Percentiles rank a stretch among this genome's conserved stretches.
phyloP scores from a whole-genome alignment of 345 rosid species.

The Carallia pectinifolia region DNA sequence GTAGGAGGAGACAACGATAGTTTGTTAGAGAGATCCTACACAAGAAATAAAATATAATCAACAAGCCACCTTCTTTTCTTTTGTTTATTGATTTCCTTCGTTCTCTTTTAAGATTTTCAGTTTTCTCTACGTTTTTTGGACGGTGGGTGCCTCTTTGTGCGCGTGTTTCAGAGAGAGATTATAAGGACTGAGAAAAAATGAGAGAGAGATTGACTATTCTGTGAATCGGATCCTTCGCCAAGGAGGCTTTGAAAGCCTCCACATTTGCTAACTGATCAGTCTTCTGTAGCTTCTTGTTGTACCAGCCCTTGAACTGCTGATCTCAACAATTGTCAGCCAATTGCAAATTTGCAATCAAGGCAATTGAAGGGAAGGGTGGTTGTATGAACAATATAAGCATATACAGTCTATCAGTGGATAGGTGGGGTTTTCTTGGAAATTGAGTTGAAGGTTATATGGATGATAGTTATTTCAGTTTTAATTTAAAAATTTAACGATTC shows the following conservation, averaged over 20 bases:
- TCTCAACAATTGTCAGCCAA: too few relatives aligned
- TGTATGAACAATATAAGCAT: too few relatives aligned
- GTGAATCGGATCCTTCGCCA: slow-evolving; percentile 38
- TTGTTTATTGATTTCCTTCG: background rate
- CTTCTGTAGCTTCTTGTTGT: background rate
- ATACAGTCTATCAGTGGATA: too few relatives aligned
- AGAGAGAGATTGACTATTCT: background rate
- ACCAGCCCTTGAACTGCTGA: too few relatives aligned
- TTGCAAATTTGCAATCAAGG: too few relatives aligned
- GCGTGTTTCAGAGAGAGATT: background rate
- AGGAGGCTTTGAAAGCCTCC: slow-evolving; percentile 10
- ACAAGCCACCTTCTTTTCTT: slow-evolving; percentile 3
- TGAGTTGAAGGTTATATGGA: too few relatives aligned
- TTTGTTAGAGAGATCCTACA: background rate
- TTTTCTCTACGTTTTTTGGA: background rate
- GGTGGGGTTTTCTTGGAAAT: too few relatives aligned
- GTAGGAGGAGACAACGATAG: background rate
- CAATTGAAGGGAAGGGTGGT: too few relatives aligned
- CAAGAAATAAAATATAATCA: background rate
- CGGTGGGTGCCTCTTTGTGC: too few relatives aligned
- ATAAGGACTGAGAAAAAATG: background rate
- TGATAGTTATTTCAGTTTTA: too few relatives aligned
- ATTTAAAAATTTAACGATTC: too few relatives aligned
- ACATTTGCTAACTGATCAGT: background rate
- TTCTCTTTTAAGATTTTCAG: background rate